phyloP scores from a whole-genome alignment of 2,329 filamentous ascomycete species.

The Botrytis tulipae region DNA sequence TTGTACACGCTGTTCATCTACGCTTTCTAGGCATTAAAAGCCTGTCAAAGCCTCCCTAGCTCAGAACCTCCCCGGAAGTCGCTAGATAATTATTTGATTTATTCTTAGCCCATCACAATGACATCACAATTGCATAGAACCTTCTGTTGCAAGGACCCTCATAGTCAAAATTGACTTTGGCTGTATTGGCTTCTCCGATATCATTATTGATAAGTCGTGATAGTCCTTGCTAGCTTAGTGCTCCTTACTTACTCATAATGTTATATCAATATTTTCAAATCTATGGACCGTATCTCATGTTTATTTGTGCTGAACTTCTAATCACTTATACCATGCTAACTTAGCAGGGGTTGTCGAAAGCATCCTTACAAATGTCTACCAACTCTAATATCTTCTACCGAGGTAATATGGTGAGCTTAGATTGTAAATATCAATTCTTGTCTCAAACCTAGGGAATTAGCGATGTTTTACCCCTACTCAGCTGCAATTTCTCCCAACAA shows the following conservation, averaged over 20 bases:
- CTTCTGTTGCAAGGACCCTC: not conserved
- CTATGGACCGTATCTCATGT: not conserved
- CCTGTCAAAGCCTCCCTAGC: not conserved
- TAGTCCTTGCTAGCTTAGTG: not conserved
- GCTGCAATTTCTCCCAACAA: not conserved
- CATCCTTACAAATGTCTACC: accelerated
- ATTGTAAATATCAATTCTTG: not conserved
- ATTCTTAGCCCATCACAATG: not conserved
- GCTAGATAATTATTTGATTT: not conserved
- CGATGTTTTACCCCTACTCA: not conserved
- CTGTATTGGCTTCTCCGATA: not conserved
- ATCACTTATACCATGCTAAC: not conserved
- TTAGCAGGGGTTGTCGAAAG: not conserved
- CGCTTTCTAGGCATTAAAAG: not conserved
- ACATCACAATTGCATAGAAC: not conserved
- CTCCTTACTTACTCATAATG: not conserved
- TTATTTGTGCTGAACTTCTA: not conserved
- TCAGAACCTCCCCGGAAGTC: not conserved
- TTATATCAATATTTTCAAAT: too few species aligned
- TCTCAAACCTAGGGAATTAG: not conserved
- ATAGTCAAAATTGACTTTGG: not conserved
- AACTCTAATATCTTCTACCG: not conserved
- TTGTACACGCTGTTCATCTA: not conserved
- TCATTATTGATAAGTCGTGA: not conserved
- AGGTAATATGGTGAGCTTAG: not conserved